Base-by-base conservation (phyloP, 2,329 filamentous ascomycete species). In the Chalara sp. region DNA sequence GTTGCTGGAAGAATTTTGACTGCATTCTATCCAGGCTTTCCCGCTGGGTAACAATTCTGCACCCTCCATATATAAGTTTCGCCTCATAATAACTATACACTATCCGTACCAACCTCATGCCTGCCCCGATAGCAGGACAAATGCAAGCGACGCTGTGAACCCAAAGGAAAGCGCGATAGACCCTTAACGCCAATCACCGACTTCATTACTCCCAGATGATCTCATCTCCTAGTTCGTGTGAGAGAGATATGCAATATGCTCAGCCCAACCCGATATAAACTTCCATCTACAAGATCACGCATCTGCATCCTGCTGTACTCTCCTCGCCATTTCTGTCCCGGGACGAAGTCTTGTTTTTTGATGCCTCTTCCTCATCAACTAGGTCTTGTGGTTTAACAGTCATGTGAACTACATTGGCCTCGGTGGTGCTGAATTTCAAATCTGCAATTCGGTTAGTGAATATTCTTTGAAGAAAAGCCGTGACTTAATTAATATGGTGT, bases 331-430 rank as follows among this genome's bases (percentile, higher is more conserved):
- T 80, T 39, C 72, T 67, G 50, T 76, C 72, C 54, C 78, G 72
- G 4, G 53, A 55, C 44, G 57, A 45, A 7, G 55, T 47, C 45
- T 65, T 65, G 46, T 57, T 58, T 47, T 65, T 65, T 5, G 62
- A 58, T 47, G 61, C 62, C 40, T 67, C 65, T 58, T 85, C 82
- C 63, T 93, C 89, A 57, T 95, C 85, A 54, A 92, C 74, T 39
- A 86, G 79, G 64, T 95, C 89, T 64, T 90, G 86, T 3, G 90
- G 90, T 60, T 88, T 87, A 60, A 96, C 83, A 5, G 87, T 92
- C 89, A 96, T 95, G 68, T 96, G 90, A n/a, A 96, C 83, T 31
- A 95, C 87, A 59, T 95, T 95, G 6, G 87, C 81, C 8, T 77
- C 74, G 56, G 89, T 84, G 32, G 76, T 75, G 63, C 81, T 87